Conservation (phyloP, 2,329 filamentous ascomycete species). For the Phoma sp. region DNA sequence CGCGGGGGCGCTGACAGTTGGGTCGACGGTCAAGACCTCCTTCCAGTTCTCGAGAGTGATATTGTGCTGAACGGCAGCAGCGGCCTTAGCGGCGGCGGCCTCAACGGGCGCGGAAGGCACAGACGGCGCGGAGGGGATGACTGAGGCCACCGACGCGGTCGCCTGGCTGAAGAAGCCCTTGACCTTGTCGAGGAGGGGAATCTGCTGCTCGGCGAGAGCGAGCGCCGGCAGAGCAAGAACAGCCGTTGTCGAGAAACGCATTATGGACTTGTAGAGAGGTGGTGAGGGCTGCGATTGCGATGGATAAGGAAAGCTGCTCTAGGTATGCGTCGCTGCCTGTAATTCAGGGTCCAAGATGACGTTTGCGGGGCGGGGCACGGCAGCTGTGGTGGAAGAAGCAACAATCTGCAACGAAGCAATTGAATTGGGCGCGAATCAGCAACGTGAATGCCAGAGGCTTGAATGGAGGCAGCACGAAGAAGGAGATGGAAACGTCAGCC, state of each 20-base stretch:
- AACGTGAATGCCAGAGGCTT: constrained; percentile 4
- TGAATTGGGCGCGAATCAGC: neutral
- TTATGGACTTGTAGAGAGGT: constrained; percentile 35
- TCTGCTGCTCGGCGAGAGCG: constrained; percentile 61
- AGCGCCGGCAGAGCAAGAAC: constrained; percentile 59
- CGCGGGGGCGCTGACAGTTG: constrained; percentile 60
- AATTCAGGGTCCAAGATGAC: constrained; percentile 25
- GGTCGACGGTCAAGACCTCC: constrained; percentile 66
- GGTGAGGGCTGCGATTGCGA: constrained; percentile 1
- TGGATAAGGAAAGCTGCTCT: neutral
- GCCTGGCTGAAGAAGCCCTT: constrained; percentile 62
- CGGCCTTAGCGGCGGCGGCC: constrained; percentile 59
- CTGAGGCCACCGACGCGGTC: constrained; percentile 61
- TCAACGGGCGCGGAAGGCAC: constrained; percentile 46
- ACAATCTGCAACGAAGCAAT: constrained; percentile 14
- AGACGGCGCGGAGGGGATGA: constrained; percentile 49
- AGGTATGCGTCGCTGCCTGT: constrained; percentile 21
- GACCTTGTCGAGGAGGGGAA: constrained; percentile 66
- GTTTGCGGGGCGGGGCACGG: constrained; percentile 26
- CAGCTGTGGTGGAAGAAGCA: constrained; percentile 19
- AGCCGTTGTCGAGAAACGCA: constrained; percentile 61
- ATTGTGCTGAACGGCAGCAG: constrained; percentile 58
- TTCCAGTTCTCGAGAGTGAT: constrained; percentile 75
- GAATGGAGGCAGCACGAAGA: constrained; percentile 4
- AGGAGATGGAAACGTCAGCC: constrained; percentile 20